Percentiles rank a stretch among this genome's conserved stretches.
Evolutionary conservation across 352 stramenopile genomes (phyloP).

Genomic region (Phytophthora ramorum): DNA sequence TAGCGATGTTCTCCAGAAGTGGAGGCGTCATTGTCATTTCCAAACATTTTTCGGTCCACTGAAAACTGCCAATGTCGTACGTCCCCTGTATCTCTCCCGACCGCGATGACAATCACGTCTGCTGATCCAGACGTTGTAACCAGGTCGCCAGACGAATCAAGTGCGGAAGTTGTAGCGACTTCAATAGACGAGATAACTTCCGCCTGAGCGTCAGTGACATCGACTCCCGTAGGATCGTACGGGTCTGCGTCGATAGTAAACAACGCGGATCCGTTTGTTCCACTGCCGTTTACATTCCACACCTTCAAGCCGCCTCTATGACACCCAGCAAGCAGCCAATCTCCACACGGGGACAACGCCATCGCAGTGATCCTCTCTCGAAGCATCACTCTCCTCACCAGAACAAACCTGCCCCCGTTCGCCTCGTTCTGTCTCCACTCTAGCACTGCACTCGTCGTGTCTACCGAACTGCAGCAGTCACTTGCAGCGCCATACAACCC

Average conservation of each 20-base stretch:
- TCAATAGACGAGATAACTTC: slow-evolving; percentile 26
- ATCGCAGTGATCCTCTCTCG: slow-evolving; percentile 46
- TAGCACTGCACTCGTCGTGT: slow-evolving; percentile 15
- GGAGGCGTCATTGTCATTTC: neutral
- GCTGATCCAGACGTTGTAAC: neutral
- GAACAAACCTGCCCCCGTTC: slow-evolving; percentile 18
- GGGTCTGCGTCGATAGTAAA: slow-evolving; percentile 32
- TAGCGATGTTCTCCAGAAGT: slow-evolving; percentile 17
- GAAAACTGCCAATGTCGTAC: slow-evolving; percentile 55
- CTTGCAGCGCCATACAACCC: slow-evolving; percentile 49
- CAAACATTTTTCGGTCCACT: slow-evolving; percentile 17
- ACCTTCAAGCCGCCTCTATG: slow-evolving; percentile 50
- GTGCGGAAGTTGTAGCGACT: slow-evolving; percentile 7
- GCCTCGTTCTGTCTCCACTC: slow-evolving; percentile 31
- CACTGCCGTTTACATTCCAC: slow-evolving; percentile 53
- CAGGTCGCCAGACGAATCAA: neutral
- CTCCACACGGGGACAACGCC: slow-evolving; percentile 37
- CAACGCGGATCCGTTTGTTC: slow-evolving; percentile 15
- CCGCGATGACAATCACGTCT: slow-evolving; percentile 44
- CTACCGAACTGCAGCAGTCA: neutral
- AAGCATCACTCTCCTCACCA: slow-evolving; percentile 39
- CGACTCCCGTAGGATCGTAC: slow-evolving; percentile 18
- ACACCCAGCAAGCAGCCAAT: slow-evolving; percentile 68
- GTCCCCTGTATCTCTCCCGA: slow-evolving; percentile 34
- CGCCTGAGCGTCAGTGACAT: slow-evolving; percentile 1